Conservation (phyloP, 2,329 filamentous ascomycete species). For the Colletotrichum liaoningense region DNA sequence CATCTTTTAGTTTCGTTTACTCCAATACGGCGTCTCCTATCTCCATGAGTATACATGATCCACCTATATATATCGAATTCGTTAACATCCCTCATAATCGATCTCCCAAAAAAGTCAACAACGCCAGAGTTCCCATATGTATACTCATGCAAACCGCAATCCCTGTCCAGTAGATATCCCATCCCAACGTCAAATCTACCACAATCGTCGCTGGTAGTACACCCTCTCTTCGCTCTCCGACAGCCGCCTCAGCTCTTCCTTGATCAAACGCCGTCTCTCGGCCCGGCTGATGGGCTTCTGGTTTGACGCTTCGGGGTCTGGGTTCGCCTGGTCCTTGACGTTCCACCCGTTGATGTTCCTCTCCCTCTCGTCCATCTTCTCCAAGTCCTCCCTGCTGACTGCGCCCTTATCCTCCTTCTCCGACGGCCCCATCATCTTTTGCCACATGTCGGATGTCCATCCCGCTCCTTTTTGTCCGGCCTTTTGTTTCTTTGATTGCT, state of each 20-base stretch:
- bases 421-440: constrained; percentile 15
- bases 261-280: constrained; percentile 68
- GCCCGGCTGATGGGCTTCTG: constrained; percentile 62
- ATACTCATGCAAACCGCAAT: not conserved
- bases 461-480: constrained; percentile 30
- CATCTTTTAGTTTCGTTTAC: constrained; percentile 10
- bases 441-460: constrained; percentile 30
- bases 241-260: constrained; percentile 64
- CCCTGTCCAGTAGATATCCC: not conserved
- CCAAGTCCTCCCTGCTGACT: constrained; percentile 30
- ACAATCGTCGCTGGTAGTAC: constrained; percentile 67
- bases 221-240: constrained; percentile 58
- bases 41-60: constrained; percentile 11
- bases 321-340: constrained; percentile 41
- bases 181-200: constrained; percentile 47
- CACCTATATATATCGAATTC: constrained; percentile 11
- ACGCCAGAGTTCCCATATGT: constrained; percentile 29
- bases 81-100: constrained; percentile 18
- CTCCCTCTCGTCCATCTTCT: constrained; percentile 41
- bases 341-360: constrained; percentile 38
- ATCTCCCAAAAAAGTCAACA: constrained; percentile 1
- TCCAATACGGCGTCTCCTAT: not conserved
- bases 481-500: constrained; percentile 31
- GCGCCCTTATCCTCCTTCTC: constrained; percentile 11
- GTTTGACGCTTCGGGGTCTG: constrained; percentile 50